phyloP scores from a whole-genome alignment of 164 flowering plant species.

The Kalanchoe fedtschenkoi region DNA sequence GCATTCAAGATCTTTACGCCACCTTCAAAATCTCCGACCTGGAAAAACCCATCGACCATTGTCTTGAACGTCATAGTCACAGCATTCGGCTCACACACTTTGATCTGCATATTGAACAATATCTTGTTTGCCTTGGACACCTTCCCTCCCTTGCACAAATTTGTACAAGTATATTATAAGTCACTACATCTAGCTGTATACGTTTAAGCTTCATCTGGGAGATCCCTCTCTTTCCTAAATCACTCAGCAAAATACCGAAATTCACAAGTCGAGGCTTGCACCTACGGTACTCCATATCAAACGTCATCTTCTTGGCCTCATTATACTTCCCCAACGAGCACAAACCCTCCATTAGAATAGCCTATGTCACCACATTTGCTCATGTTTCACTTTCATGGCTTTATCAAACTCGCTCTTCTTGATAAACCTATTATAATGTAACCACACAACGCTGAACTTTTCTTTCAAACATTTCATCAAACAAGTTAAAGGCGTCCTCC shows the following conservation, averaged over 20 bases:
- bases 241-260: constrained; percentile 74
- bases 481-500: constrained; percentile 43
- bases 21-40: constrained; percentile 44
- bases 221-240: constrained; percentile 63
- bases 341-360: constrained; percentile 73
- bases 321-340: constrained; percentile 40
- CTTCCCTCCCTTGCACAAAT: constrained; percentile 47
- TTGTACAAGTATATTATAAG: constrained; percentile 61
- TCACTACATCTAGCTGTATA: constrained; percentile 65
- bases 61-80: constrained; percentile 64
- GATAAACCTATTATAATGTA: constrained; percentile 58
- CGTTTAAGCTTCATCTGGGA: constrained; percentile 65
- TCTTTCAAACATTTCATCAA: constrained; percentile 79
- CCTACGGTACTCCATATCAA: constrained; percentile 87
- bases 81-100: constrained; percentile 65
- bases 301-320: constrained; percentile 80
- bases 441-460: constrained; percentile 51
- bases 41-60: constrained; percentile 80
- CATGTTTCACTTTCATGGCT: constrained; percentile 56
- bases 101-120: constrained; percentile 65
- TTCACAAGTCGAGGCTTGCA: constrained; percentile 52
- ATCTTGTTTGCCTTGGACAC: constrained; percentile 56
- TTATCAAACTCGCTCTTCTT: constrained; percentile 38
- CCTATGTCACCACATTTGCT: constrained; percentile 53
- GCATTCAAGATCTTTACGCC: constrained; percentile 56